Percentiles rank a stretch among this genome's conserved stretches.
These are phyloP conservation scores for Penicillium cataractarum DNA, from an alignment of 495 filamentous ascomycete genomes.

Conservation along the genomic window DNA sequence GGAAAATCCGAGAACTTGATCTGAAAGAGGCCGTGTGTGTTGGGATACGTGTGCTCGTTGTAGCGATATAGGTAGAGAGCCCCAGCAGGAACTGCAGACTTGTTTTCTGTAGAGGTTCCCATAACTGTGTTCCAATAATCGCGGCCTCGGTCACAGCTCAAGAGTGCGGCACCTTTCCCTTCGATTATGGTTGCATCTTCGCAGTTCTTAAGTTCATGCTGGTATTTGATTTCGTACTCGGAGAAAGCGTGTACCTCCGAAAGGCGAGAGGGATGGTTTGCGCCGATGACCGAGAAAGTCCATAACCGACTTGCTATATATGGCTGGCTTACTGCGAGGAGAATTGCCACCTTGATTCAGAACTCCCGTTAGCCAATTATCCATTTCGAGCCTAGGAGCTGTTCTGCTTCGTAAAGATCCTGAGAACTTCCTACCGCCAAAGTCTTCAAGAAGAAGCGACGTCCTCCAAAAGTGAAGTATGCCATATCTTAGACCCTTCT, in stretches of 20 bases:
- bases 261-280: no score
- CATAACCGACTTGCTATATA: no score
- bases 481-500: no score
- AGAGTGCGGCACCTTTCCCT: neutral
- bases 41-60: neutral
- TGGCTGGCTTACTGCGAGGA: no score
- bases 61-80: neutral
- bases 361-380: no score
- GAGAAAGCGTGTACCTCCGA: neutral
- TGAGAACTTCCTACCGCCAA: no score
- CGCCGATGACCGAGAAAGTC: no score
- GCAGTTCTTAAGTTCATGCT: neutral
- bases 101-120: neutral
- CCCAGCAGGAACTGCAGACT: neutral
- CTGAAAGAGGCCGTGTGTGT: neutral
- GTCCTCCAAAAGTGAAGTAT: no score
- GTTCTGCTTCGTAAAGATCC: no score
- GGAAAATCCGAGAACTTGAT: conserved; percentile 2
- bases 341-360: no score
- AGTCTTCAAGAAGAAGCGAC: no score
- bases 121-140: neutral
- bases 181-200: neutral
- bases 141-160: neutral
- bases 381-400: no score
- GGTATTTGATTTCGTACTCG: neutral